Base-by-base conservation (phyloP, 2,329 filamentous ascomycete species). In the Ophioceras dolichostomum region DNA sequence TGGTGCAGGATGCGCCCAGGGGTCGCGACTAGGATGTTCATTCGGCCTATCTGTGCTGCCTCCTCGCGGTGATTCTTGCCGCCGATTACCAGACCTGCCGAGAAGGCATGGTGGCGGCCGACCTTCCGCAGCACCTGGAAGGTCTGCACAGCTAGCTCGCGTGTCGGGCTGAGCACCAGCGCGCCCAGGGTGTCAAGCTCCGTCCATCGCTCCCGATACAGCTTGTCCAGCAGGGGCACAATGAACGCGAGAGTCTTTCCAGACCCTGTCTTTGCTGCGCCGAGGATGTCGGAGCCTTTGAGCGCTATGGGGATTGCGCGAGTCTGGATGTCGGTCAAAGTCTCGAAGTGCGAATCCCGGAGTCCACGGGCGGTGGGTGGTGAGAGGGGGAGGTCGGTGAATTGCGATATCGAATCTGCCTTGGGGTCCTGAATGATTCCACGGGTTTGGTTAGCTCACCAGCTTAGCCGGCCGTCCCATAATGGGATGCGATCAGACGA, bases 1-100 rank as follows among this genome's bases (percentile, higher is more conserved):
- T 98, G 91, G 59, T 98, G 91, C 48, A 96, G 63, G 71, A 98
- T 94, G 26, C 91, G 76, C 2, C 91, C 91, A 0, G 91, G 91
- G 2, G 91, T 98, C 52, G 88, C 94, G 9, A 98, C 86, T 19
- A 98, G 63, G 34, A 98, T 96, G 55, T 96, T 98, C 89, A 98
- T 96, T 45, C 86, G 76, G 3, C 76, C 75, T 42, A 98, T 56
- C 24, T 88, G 73, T 48, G 93, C 84, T 18, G 84, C 78, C 61
- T 98, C 76, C 50, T 95, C 88, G 52, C 83, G 79, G 49, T 95
- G 54, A 55, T 74, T 88, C 68, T 94, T 94, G 29, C 91, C 91
- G 29, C 91, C 91, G 49, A 96, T 96, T 9, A 98, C 76, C 49
- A 96, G 61, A 0, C 91, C 91, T 1, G 91, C 91, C 1, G 89